Evolutionary conservation across 495 filamentous ascomycete species (phyloP), one percentile per base, ranked within the genome.

Genomic region (Margaritispora aquatica): DNA sequence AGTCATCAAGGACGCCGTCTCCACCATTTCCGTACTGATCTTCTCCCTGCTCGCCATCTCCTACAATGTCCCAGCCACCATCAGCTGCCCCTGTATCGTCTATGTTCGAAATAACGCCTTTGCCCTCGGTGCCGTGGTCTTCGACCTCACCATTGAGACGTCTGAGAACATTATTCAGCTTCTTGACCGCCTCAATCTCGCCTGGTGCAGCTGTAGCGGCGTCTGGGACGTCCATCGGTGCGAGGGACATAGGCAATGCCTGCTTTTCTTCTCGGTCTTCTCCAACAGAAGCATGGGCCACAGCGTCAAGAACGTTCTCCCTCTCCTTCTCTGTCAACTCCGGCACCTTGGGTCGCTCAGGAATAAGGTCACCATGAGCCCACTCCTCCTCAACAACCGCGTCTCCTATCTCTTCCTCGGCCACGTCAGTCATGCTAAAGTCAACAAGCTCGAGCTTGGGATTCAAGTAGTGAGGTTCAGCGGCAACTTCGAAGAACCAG

Each of bases 401-500:
- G 15, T 7, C 15, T 44, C 10, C 7, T 10, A n/a, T 17, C 19
- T 9, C 38, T 44, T 44, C 38, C 4, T 44, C 38, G 38, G 13
- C 29, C 29, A 15, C n/a, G n/a, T n/a, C n/a, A n/a, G n/a, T n/a
- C n/a, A n/a, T n/a, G n/a, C n/a, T n/a, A 17, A 50, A 5, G 23
- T 63, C 55, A 58, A 34, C 15, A 38, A 49, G 22, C 27, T 49
- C 29, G n/a, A 59, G 44, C n/a, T 34, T 44, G 1, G 60, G 57
- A 58, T 66, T 63, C 15, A n/a, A 23, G 44, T 63, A 66, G 1
- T 59, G 26, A 15, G 38, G 46, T 21, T 64, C 57, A 13, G 20
- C 38, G 9, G 59, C 57, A 15, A 77, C 76, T 51, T 79, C 67
- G 54, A 75, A 69, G 7, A 80, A 63, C 77, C 75, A 78, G 44